Percentiles rank a stretch among this genome's conserved stretches.
phyloP scores from a whole-genome alignment of 768 basidiomycete genomes.

The Panus rudis region DNA sequence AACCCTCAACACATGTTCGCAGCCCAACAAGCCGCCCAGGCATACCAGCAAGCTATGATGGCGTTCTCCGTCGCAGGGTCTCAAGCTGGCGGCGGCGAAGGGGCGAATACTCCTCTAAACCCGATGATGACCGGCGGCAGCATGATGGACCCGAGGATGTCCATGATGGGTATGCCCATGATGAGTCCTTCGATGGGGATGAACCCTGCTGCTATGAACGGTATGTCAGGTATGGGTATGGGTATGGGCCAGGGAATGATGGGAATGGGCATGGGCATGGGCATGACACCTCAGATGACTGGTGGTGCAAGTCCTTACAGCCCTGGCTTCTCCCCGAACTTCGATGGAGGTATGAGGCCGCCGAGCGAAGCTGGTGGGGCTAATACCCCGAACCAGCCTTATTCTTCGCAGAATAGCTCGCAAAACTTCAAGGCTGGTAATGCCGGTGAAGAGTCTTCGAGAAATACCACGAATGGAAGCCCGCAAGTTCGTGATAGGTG shows the following conservation, averaged over 20 bases:
- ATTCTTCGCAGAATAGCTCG: background rate
- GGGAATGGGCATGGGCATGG: slow-evolving; percentile 20
- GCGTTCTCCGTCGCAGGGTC: slow-evolving; percentile 71
- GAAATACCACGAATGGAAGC: slow-evolving; percentile 9
- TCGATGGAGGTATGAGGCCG: slow-evolving; percentile 16
- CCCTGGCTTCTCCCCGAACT: slow-evolving; percentile 9
- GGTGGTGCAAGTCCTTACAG: slow-evolving; percentile 14
- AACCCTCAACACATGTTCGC: slow-evolving; percentile 79
- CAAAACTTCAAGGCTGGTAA: too few species aligned
- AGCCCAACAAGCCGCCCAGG: slow-evolving; percentile 79
- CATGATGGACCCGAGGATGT: slow-evolving; percentile 73
- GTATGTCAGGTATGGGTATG: slow-evolving; percentile 37
- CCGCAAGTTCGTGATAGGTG: slow-evolving; percentile 1
- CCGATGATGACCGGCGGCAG: slow-evolving; percentile 54
- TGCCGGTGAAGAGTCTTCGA: too few species aligned
- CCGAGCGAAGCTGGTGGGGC: slow-evolving; percentile 3
- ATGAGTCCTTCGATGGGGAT: slow-evolving; percentile 44
- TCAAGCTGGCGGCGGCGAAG: slow-evolving; percentile 53
- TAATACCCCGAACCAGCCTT: background rate
- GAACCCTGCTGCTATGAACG: slow-evolving; percentile 54
- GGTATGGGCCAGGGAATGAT: slow-evolving; percentile 17
- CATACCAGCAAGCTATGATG: slow-evolving; percentile 88
- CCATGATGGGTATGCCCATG: slow-evolving; percentile 75
- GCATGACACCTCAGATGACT: slow-evolving; percentile 13
- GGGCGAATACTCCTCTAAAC: slow-evolving; percentile 31